Evolutionary conservation across 768 basidiomycete genomes (phyloP).

Genomic region (Rhodosporidiobolus odoratus): DNA sequence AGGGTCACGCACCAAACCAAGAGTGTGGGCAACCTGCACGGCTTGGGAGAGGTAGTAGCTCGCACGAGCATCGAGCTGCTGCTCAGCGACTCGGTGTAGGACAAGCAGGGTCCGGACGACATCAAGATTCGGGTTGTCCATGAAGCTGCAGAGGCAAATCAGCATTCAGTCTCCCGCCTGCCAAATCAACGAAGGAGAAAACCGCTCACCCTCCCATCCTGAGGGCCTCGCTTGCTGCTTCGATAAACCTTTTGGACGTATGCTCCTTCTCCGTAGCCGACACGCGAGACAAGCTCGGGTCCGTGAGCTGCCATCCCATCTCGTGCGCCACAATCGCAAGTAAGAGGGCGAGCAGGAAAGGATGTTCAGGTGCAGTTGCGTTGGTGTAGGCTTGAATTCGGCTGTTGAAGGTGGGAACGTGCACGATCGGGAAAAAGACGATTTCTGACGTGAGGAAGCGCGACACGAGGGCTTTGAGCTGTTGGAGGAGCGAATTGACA

Average conservation of each 20-base stretch:
- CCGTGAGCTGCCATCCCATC: constrained; percentile 19
- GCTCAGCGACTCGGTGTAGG: constrained; percentile 7
- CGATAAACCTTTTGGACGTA: constrained; percentile 19
- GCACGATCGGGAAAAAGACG: constrained; percentile 32
- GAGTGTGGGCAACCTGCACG: constrained; percentile 11
- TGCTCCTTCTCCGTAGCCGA: constrained; percentile 9
- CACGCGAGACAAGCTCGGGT: neutral
- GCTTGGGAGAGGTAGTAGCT: constrained; percentile 10
- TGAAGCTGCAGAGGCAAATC: neutral
- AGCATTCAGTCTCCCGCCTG: neutral
- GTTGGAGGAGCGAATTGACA: neutral
- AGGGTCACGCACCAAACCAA: constrained; percentile 14
- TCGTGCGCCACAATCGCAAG: constrained; percentile 21
- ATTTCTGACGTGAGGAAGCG: constrained; percentile 24
- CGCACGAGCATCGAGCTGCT: constrained; percentile 3
- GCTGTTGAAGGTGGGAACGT: constrained; percentile 25
- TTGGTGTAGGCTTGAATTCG: constrained; percentile 6
- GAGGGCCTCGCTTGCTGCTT: constrained; percentile 25
- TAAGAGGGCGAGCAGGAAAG: constrained; percentile 28
- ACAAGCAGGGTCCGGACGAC: constrained; percentile 30
- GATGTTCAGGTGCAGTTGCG: constrained; percentile 4
- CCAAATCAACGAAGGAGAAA: too few species aligned
- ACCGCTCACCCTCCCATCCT: constrained; percentile 21
- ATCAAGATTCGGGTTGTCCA: constrained; percentile 25
- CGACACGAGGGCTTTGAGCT: constrained; percentile 29